Percentiles rank a stretch among this genome's conserved stretches.
Evolutionary conservation across 768 basidiomycete species (phyloP).

Genomic region (Psilocybe tampanensis): DNA sequence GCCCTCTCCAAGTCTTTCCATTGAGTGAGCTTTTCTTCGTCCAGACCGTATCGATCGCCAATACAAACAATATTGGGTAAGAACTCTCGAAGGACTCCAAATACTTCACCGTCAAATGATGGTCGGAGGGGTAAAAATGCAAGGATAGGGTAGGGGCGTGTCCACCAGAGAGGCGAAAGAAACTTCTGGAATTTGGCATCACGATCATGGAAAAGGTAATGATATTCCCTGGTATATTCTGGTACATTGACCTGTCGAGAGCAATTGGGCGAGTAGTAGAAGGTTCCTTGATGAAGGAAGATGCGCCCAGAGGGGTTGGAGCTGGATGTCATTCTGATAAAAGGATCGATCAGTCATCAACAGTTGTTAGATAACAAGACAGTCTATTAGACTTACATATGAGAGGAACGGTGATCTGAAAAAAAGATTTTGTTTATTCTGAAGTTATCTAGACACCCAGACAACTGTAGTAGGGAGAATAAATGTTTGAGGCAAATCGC

Average conservation of each 20-base stretch:
- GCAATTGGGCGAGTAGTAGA: background rate
- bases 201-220: background rate
- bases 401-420: too few relatives aligned
- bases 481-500: too few relatives aligned
- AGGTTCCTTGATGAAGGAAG: background rate
- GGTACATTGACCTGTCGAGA: background rate
- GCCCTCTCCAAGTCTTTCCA: background rate
- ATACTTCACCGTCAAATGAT: background rate
- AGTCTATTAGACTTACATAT: too few relatives aligned
- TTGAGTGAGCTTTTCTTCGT: background rate
- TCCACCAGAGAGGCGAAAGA: slow-evolving; percentile 8
- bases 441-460: background rate
- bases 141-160: background rate
- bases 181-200: background rate
- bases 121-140: background rate
- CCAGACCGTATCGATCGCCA: background rate
- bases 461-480: too few relatives aligned
- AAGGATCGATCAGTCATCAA: background rate
- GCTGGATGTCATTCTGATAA: background rate
- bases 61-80: background rate
- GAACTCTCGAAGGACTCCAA: slow-evolving; percentile 2
- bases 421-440: too few relatives aligned
- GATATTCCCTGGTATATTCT: background rate
- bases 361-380: too few relatives aligned
- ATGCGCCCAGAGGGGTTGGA: background rate